Evolutionary conservation across 139 green algal genomes (phyloP), one percentile per base, ranked within the genome.

Genomic region (Trebouxia sp.): DNA sequence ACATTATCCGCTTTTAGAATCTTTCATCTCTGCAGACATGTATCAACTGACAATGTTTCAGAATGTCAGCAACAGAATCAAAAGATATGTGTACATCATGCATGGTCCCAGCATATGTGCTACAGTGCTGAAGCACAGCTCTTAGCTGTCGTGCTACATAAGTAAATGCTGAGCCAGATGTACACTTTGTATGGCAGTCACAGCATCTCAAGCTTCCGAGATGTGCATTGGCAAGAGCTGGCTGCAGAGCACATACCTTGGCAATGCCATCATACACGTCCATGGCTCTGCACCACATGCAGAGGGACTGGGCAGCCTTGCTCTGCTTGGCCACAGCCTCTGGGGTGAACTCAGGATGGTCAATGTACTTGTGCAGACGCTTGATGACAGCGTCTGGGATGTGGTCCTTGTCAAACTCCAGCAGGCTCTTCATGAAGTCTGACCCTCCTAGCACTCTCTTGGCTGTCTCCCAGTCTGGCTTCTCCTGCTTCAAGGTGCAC

Each of bases 201-300:
- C n/a, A n/a, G n/a, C n/a, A n/a, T n/a, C n/a, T n/a, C n/a, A n/a
- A n/a, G n/a, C n/a, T n/a, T n/a, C n/a, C n/a, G n/a, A n/a, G n/a
- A n/a, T n/a, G n/a, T n/a, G n/a, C n/a, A n/a, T n/a, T n/a, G n/a
- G n/a, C n/a, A n/a, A n/a, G n/a, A n/a, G n/a, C n/a, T n/a, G n/a
- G n/a, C n/a, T n/a, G n/a, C 47, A 53, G 15, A 26, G 14, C 3
- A 53, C 14, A 17, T 35, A 95, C 84, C 82, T 93, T 91, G 42
- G 81, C 83, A 35, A 93, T 85, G 26, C 82, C 82, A 82, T 82
- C 32, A 86, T 96, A 96, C 35, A 92, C 85, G 43, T 94, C 91
- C 93, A 97, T 97, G 69, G 93, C 92, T 8, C 90, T 82, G 6
- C 84, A 87, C 53, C 75, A 80, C 75, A 80, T 80, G 51, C 75